Evolutionary conservation across 495 filamentous ascomycete species (phyloP).

Genomic region (Polyplosphaeria fusca): DNA sequence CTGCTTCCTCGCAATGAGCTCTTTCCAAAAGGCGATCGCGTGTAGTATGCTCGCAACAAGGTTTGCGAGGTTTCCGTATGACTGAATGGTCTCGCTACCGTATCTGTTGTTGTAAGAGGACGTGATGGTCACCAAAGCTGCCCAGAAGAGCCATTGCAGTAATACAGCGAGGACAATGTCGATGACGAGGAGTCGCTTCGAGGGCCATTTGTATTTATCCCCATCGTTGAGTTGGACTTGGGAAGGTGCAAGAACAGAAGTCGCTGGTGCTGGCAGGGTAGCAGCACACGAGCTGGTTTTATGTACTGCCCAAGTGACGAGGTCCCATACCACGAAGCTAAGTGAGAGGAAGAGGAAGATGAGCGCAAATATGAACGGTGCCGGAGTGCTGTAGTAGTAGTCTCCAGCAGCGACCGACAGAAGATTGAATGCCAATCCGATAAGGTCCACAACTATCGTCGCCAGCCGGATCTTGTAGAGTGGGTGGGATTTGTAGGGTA

Average conservation of each 20-base stretch:
- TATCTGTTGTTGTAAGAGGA: not conserved
- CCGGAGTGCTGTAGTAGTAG: not conserved
- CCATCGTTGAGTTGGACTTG: not conserved
- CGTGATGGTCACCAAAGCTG: constrained; percentile 4
- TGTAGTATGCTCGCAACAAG: constrained; percentile 6
- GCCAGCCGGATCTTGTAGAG: constrained; percentile 10
- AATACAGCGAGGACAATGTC: constrained; percentile 8
- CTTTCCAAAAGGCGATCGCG: constrained; percentile 21
- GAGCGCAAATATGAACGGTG: constrained; percentile 1
- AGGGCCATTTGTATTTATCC: constrained; percentile 11
- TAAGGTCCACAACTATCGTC: not conserved
- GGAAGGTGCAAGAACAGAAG: not conserved
- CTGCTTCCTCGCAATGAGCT: constrained; percentile 21
- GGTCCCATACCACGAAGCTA: constrained; percentile 3
- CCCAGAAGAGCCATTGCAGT: constrained; percentile 25
- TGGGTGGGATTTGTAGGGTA: constrained; percentile 18
- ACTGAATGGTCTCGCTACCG: constrained; percentile 9
- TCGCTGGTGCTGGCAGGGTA: not conserved
- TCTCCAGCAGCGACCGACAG: not conserved
- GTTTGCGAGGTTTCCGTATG: constrained; percentile 19
- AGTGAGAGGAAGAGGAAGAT: constrained; percentile 5
- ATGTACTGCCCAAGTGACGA: constrained; percentile 3
- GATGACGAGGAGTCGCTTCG: constrained; percentile 4
- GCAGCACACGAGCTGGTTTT: not conserved
- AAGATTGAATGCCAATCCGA: constrained; percentile 13